These are phyloP conservation scores for Fonsecaea monophora DNA, from an alignment of 2,329 filamentous ascomycete species.

Conservation along the genomic window DNA sequence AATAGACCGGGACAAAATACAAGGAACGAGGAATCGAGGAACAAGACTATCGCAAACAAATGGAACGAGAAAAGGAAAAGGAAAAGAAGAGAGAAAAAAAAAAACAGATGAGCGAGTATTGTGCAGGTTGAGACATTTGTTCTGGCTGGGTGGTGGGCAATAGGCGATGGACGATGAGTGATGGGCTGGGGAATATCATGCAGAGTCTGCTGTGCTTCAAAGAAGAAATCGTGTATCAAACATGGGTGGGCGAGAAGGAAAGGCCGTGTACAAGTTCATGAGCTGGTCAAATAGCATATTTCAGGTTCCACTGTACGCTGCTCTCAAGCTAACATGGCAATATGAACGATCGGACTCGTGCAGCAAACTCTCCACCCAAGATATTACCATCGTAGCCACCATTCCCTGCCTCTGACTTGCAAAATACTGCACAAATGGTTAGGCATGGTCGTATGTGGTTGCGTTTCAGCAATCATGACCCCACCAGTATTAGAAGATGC, in stretches of 20 bases:
- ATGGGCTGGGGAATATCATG: not conserved
- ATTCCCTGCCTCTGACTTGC: not conserved
- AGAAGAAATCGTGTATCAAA: not conserved
- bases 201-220: not conserved
- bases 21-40: not conserved
- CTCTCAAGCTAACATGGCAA: not conserved
- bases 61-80: too few relatives aligned
- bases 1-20: not conserved
- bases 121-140: not conserved
- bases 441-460: not conserved
- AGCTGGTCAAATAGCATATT: not conserved
- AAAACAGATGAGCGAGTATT: too few relatives aligned
- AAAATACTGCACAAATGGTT: not conserved
- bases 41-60: too few relatives aligned
- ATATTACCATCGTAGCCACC: not conserved
- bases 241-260: not conserved
- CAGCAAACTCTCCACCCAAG: not conserved
- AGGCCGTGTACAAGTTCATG: not conserved
- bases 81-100: too few relatives aligned
- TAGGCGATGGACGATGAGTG: too few relatives aligned
- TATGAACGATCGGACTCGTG: not conserved
- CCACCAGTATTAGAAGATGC: not conserved
- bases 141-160: not conserved
- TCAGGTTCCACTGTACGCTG: not conserved
- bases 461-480: not conserved